These are phyloP conservation scores for Pythium scleroteichum DNA, from an alignment of 352 stramenopile genomes.

Conservation along the genomic window DNA sequence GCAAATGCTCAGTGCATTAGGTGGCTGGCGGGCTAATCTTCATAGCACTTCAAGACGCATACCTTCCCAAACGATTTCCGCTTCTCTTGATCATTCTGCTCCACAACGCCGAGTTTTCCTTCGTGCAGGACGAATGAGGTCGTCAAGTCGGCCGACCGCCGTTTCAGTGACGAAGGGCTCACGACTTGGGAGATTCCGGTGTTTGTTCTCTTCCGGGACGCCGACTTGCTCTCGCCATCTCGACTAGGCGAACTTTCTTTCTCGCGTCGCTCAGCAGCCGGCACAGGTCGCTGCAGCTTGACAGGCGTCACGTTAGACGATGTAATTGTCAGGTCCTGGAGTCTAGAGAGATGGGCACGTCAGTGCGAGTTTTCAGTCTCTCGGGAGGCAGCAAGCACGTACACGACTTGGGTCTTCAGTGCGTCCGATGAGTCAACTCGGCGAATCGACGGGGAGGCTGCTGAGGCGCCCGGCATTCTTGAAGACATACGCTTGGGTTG, in stretches of 20 bases:
- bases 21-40: no score
- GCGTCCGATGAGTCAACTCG: constrained; percentile 26
- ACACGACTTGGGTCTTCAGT: constrained; percentile 32
- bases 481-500: constrained; percentile 17
- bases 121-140: constrained; percentile 38
- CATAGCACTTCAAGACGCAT: background rate
- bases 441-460: constrained; percentile 15
- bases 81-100: constrained; percentile 35
- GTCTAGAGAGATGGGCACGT: background rate
- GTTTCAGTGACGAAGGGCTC: constrained; percentile 26
- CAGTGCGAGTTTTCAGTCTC: background rate
- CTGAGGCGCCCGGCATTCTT: constrained; percentile 15
- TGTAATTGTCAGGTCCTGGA: constrained; percentile 23
- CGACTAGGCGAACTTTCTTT: constrained; percentile 9
- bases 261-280: constrained; percentile 19
- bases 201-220: constrained; percentile 26
- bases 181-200: constrained; percentile 19
- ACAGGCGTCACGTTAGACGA: constrained; percentile 24
- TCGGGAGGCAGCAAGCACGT: constrained; percentile 1
- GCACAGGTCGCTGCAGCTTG: constrained; percentile 21
- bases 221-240: background rate
- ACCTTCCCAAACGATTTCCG: constrained; percentile 53
- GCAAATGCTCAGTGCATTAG: background rate
- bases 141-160: constrained; percentile 18
- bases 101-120: constrained; percentile 48